Evolutionary conservation across 225 moss, liverwort and hornwort genomes (phyloP), one percentile per base, ranked within the genome.

Genomic region (Physcomitrium patens): DNA sequence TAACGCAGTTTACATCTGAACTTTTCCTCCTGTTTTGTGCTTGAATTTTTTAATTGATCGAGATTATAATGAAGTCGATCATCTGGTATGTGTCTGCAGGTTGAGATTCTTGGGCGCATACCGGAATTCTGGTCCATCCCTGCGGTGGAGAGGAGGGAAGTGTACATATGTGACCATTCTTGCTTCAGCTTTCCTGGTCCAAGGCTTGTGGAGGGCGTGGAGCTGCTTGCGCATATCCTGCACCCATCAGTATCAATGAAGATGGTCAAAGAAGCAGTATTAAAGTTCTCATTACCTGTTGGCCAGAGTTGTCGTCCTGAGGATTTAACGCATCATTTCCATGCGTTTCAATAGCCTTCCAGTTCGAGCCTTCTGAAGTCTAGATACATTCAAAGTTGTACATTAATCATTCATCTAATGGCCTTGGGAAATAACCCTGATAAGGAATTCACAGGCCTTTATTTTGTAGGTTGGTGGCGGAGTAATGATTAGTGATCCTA

Each of bases 61-160:
- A 37, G 5, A 4, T 37, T 37, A 37, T 37, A 4, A 2, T 37
- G 7, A 37, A 37, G 31, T 37, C 7, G 5, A 37, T 37, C 31
- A 7, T 37, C 31, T 37, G 31, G 31, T 7, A 2, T 37, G 31
- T 70, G 31, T 69, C 23, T 72, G 46, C 68, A 88, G 85, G 72
- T 88, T 62, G 74, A 82, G 76, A 86, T 86, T 61, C 45, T 86
- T 11, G 84, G 81, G 10, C 83, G 81, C 37, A 73, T 81, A 64
- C 81, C 84, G 31, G 81, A 69, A 56, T 89, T 89, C 46, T 89
- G 89, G 89, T 81, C 84, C n/a, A 72, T 89, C n/a, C 89, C 89
- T 59, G 86, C 89, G n/a, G 84, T 89, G 60, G 83, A 84, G 79
- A 71, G 71, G 46, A 76, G 89, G 66, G 83, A 77, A 42, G 83